phyloP scores from a whole-genome alignment of 768 basidiomycete genomes.

The Flagelloscypha sp. region DNA sequence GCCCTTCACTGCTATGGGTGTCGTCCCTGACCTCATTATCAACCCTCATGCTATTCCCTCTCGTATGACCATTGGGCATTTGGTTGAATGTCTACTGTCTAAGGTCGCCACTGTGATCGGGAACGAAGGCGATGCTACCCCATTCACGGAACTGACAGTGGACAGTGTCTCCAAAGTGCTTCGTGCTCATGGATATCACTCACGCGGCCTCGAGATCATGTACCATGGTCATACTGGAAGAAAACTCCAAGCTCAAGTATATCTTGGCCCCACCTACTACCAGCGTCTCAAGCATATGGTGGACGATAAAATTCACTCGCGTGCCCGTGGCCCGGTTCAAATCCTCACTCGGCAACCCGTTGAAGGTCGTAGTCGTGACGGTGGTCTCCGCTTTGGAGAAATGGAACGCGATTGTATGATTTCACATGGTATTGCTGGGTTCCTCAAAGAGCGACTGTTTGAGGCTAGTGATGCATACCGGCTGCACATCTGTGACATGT shows the following conservation, averaged over 20 bases:
- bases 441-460: conserved; percentile 95
- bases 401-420: conserved; percentile 99
- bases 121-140: conserved; percentile 96
- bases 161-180: conserved; percentile 94
- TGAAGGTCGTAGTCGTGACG: conserved; percentile 96
- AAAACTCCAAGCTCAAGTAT: conserved; percentile 96
- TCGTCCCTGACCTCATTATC: conserved; percentile 95
- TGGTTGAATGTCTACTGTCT: conserved; percentile 95
- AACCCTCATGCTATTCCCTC: conserved; percentile 99
- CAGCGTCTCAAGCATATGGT: conserved; percentile 99
- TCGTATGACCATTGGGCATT: conserved; percentile 99
- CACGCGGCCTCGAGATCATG: conserved; percentile 96
- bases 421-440: conserved; percentile 96
- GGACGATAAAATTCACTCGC: conserved; percentile 98
- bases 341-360: conserved; percentile 97
- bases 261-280: conserved; percentile 98
- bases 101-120: conserved; percentile 96
- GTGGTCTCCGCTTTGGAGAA: conserved; percentile 98
- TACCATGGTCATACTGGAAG: conserved; percentile 98
- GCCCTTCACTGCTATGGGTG: conserved; percentile 97
- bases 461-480: conserved; percentile 91
- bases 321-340: conserved; percentile 94
- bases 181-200: conserved; percentile 87
- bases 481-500: conserved; percentile 95
- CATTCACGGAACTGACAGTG: conserved; percentile 96